phyloP scores from a whole-genome alignment of 805 yeast genomes.

The Pichia sporocuriosa region DNA sequence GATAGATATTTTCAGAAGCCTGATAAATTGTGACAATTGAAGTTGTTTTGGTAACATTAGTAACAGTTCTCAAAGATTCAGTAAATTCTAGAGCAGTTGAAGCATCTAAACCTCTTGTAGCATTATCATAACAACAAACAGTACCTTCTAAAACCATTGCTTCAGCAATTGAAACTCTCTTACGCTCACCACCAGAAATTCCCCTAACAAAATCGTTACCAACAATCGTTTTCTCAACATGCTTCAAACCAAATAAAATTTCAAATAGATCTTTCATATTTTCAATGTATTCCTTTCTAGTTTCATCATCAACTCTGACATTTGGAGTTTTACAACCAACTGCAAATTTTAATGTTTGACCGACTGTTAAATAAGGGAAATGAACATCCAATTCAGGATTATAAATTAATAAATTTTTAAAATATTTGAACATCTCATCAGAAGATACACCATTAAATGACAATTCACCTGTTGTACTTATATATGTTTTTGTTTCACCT shows the following conservation, averaged over 20 bases:
- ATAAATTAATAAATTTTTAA: constrained; percentile 42
- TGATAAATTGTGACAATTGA: constrained; percentile 63
- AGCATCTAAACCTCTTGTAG: constrained; percentile 65
- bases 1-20: constrained; percentile 59
- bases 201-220: constrained; percentile 65
- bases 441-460: constrained; percentile 43
- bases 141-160: constrained; percentile 48
- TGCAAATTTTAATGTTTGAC: constrained; percentile 49
- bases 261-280: constrained; percentile 40
- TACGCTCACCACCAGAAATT: constrained; percentile 68
- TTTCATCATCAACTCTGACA: constrained; percentile 33
- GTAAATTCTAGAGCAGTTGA: constrained; percentile 64
- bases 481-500: constrained; percentile 38
- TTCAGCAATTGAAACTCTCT: constrained; percentile 65
- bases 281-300: constrained; percentile 36
- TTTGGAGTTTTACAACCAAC: constrained; percentile 52
- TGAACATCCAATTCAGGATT: constrained; percentile 51
- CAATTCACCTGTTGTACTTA: constrained; percentile 34
- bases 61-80: constrained; percentile 51
- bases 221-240: constrained; percentile 55
- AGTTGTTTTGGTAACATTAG: constrained; percentile 49
- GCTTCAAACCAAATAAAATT: constrained; percentile 51
- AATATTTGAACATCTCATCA: constrained; percentile 38
- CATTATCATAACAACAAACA: constrained; percentile 60
- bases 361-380: constrained; percentile 48